Evolutionary conservation across 2,329 filamentous ascomycete genomes (phyloP).

Genomic region (Colletotrichum higginsianum): DNA sequence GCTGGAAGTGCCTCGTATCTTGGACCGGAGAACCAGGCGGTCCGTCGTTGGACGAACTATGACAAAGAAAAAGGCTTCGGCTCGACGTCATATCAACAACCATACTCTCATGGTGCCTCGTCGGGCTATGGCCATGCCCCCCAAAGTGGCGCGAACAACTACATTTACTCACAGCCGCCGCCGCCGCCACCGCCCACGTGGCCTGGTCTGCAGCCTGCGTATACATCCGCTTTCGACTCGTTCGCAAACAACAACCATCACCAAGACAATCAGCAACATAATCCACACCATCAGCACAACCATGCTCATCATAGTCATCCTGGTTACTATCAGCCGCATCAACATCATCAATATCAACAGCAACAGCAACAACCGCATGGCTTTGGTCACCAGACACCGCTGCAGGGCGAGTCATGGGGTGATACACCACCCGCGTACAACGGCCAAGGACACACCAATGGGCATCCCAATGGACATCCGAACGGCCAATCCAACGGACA

Average conservation of each 20-base stretch:
- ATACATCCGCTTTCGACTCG: constrained; percentile 35
- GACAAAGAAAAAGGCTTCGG: constrained; percentile 36
- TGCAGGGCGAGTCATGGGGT: constrained; percentile 11
- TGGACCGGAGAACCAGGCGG: constrained; percentile 55
- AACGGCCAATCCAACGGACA: not conserved
- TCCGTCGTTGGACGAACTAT: constrained; percentile 47
- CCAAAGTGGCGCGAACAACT: constrained; percentile 16
- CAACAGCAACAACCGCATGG: not conserved
- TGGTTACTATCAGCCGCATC: constrained; percentile 8
- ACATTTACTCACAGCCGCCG: constrained; percentile 33
- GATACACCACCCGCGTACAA: constrained; percentile 30
- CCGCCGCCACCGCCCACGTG: constrained; percentile 32
- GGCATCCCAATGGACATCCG: not conserved
- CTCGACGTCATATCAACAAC: constrained; percentile 19
- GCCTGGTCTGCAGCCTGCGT: constrained; percentile 38
- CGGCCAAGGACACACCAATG: constrained; percentile 12
- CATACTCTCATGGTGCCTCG: constrained; percentile 6
- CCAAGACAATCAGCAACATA: constrained; percentile 12
- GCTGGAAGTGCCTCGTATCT: constrained; percentile 50
- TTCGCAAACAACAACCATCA: constrained; percentile 7
- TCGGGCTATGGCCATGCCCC: constrained; percentile 23
- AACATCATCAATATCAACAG: not conserved
- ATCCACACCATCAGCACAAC: constrained; percentile 6
- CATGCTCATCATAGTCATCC: not conserved
- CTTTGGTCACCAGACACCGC: constrained; percentile 5